Evolutionary conservation across 495 filamentous ascomycete species (phyloP).

Genomic region (Annulohypoxylon bovei): DNA sequence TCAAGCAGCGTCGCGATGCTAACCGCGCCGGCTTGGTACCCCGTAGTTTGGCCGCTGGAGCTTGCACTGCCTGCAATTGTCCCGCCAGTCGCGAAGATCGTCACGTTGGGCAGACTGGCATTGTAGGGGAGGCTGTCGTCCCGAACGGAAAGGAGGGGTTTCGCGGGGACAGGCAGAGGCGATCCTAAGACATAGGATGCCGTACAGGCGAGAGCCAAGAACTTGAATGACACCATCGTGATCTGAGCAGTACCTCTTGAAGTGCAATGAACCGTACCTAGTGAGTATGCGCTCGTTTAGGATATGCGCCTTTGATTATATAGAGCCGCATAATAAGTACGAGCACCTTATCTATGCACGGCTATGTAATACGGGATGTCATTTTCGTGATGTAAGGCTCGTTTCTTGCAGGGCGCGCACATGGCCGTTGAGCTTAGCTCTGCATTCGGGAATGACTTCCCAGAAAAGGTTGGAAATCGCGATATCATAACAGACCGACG

Average conservation of each 20-base stretch:
- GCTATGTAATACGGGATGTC: conserved; percentile 12
- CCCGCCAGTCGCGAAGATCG: conserved; percentile 61
- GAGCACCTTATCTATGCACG: conserved; percentile 5
- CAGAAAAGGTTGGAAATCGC: not conserved
- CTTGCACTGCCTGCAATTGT: conserved; percentile 59
- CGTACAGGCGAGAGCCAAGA: conserved; percentile 7
- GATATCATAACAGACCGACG: not conserved
- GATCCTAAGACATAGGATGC: conserved; percentile 10
- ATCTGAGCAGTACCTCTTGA: not conserved
- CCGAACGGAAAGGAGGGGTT: conserved; percentile 12
- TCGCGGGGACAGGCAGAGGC: conserved; percentile 11
- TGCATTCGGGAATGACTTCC: conserved; percentile 9
- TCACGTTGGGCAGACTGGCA: conserved; percentile 59
- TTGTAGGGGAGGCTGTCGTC: conserved; percentile 51
- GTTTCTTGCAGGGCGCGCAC: not conserved
- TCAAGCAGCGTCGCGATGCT: conserved; percentile 52
- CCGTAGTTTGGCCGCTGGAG: conserved; percentile 58
- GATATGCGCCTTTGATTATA: not conserved
- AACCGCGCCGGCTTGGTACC: conserved; percentile 57
- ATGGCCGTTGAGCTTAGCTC: conserved; percentile 4
- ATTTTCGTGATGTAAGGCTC: not conserved
- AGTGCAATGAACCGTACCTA: not conserved
- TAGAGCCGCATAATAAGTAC: conserved; percentile 9
- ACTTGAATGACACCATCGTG: conserved; percentile 47
- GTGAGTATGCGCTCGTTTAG: not conserved